Base-by-base conservation (phyloP, 2,329 filamentous ascomycete species). In the Pleomassaria siparia region DNA sequence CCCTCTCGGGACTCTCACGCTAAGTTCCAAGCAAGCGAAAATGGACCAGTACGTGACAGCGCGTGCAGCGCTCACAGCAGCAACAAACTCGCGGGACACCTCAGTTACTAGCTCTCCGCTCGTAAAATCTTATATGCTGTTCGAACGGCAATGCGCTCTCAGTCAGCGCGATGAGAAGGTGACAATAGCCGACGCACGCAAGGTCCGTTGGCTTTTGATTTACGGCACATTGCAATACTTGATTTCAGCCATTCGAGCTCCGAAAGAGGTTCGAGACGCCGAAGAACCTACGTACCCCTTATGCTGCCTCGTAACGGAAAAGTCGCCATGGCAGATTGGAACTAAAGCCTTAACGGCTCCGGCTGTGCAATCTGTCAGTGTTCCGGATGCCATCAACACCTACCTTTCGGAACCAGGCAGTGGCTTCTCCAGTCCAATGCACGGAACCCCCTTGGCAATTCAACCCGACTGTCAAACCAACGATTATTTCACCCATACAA, bases 181-280 rank as follows among this genome's bases (percentile, higher is more conserved):
- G 1, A 79, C 80, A 0, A 71, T 83, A 10, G 74, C 79, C 8
- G 88, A 92, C 53, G 87, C 83, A 1, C 82, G 89, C 32, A 91
- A 90, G 67, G 80, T 91, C 13, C 79, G 88, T 30, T 94, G 88
- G 88, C 81, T 91, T 24, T 64, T 91, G 28, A 79, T 92, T 6
- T 92, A 92, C 59, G 80, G 83, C 15, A 79, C 83, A 3, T 79
- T 89, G 47, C 89, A 94, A 64, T 85, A 84, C n/a, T 76, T 94
- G 1, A 78, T 80, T 9, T 82, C 81, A 44, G 83, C 84, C 29
- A 85, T 82, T 1, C 73, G 79, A 26, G 74, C 80, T 0, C 85
- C 88, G 0, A 63, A 73, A 4, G 82, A 88, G 57, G 83, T 89
- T 22, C 75, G 76, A 13, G 80, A 86, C 45, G 72, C 75, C 1